Evolutionary conservation across 1,284 basidiomycete genomes (phyloP), one percentile per base, ranked within the genome.

Genomic region (Leccinum fuscescens): DNA sequence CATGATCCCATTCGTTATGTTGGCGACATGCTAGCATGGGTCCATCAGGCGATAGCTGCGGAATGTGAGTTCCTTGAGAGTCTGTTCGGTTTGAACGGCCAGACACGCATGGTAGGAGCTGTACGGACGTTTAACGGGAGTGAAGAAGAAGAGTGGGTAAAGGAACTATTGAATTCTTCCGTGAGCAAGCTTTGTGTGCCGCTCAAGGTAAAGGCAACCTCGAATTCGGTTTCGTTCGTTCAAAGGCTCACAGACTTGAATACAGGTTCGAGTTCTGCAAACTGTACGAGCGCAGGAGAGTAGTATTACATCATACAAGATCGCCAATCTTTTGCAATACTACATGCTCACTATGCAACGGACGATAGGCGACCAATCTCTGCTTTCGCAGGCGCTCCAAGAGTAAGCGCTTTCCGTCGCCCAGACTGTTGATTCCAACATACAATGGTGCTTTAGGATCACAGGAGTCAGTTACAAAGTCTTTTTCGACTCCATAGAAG

Each of bases 21-120:
- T 14, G 96, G 96, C 17, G 96, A 98, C 74, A 98, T 99, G 93
- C 86, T 99, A 4, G 96, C 96, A 0, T 99, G 96, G 97, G 89
- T 98, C 1, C 96, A 99, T 76, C 97, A 99, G 62, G 85, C 91
- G 0, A 94, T 97, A 61, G 96, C 96, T 0, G 90, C 89, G 3
- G 96, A 99, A 74, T 89, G 90, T 55, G 97, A 99, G 76, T 94
- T 95, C 69, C 80, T 98, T 20, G 94, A 96, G 69, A 80, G 85
- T 31, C 75, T 97, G 39, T 96, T 97, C 66, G 88, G 85, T 7
- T 72, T 93, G 55, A 84, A 81, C 58, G 62, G 62, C 4, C 66
- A 57, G 22, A 35, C 37, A 0, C 78, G 89, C 54, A 90, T 95
- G 86, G 89, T 96, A 51, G 94, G 92, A 22, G 85, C 87, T 57